These are phyloP conservation scores for Bauhinia variegata DNA, from an alignment of 306 rosid species.

Conservation along the genomic window DNA sequence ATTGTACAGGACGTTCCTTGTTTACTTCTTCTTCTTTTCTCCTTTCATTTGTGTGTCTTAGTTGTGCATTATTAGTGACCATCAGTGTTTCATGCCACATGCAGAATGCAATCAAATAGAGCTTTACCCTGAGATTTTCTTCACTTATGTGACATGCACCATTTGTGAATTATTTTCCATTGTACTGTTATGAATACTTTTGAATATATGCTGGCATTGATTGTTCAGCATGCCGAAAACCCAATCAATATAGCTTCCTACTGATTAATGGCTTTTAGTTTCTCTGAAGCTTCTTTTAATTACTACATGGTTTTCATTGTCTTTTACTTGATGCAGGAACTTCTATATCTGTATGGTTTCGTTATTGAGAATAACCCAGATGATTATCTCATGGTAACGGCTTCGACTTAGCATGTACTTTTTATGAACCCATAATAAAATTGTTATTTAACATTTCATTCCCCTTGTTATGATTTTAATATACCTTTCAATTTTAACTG, in stretches of 20 bases:
- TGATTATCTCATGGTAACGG: constrained; percentile 92
- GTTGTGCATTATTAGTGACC: constrained; percentile 1
- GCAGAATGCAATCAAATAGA: constrained; percentile 9
- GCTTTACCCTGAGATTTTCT: neutral
- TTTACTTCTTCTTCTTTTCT: neutral
- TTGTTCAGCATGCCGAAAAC: constrained; percentile 15
- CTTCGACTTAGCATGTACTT: constrained; percentile 30
- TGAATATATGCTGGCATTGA: neutral
- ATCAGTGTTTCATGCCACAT: constrained; percentile 4
- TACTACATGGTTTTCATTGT: constrained; percentile 17
- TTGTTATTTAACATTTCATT: constrained; percentile 24
- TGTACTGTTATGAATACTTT: neutral
- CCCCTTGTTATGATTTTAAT: neutral
- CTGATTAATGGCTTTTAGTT: constrained; percentile 14
- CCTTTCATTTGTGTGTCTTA: neutral
- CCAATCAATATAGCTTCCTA: constrained; percentile 3
- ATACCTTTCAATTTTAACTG: constrained; percentile 14
- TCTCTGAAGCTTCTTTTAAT: constrained; percentile 29
- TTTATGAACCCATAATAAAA: constrained; percentile 7
- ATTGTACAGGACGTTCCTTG: neutral
- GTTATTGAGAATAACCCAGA: constrained; percentile 80
- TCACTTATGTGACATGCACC: neutral
- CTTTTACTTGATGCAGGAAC: constrained; percentile 71
- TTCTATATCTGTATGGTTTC: constrained; percentile 88
- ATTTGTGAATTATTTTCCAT: neutral